Evolutionary conservation across 2,329 filamentous ascomycete genomes (phyloP).

Genomic region (Verticillium nubilum): DNA sequence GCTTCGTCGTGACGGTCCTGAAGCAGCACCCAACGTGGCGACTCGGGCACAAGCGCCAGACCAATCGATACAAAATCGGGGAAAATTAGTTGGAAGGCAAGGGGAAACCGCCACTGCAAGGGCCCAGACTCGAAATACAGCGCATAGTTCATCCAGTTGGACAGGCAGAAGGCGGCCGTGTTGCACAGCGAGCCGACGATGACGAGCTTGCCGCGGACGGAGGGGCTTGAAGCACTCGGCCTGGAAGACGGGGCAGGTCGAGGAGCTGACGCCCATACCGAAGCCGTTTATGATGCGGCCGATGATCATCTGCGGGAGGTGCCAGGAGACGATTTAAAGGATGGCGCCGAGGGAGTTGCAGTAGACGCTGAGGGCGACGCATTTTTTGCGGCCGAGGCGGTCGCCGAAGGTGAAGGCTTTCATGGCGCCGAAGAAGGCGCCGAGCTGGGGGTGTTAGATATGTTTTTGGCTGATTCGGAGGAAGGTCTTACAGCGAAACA

Average conservation of each 20-base stretch:
- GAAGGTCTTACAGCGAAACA: conserved; percentile 32
- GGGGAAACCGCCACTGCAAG: conserved; percentile 30
- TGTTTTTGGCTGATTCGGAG: too few species aligned
- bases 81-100: conserved; percentile 31
- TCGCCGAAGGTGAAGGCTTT: conserved; percentile 22
- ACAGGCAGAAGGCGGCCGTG: conserved; percentile 36
- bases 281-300: conserved; percentile 34
- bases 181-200: conserved; percentile 34
- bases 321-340: conserved; percentile 25
- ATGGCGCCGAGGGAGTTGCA: conserved; percentile 25
- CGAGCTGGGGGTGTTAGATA: conserved; percentile 17
- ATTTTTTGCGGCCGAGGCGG: conserved; percentile 23
- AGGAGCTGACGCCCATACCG: conserved; percentile 27
- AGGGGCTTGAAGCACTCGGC: conserved; percentile 24
- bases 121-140: conserved; percentile 27
- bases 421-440: conserved; percentile 25
- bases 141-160: conserved; percentile 41
- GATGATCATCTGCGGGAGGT: conserved; percentile 32
- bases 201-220: conserved; percentile 37
- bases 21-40: conserved; percentile 45
- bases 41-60: conserved; percentile 31
- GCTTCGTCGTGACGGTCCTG: conserved; percentile 52
- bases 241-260: conserved; percentile 27
- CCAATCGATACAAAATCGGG: conserved; percentile 25
- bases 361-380: conserved; percentile 20